Evolutionary conservation across 768 basidiomycete species (phyloP).

Genomic region (Rhodotorula kratochvilovae): DNA sequence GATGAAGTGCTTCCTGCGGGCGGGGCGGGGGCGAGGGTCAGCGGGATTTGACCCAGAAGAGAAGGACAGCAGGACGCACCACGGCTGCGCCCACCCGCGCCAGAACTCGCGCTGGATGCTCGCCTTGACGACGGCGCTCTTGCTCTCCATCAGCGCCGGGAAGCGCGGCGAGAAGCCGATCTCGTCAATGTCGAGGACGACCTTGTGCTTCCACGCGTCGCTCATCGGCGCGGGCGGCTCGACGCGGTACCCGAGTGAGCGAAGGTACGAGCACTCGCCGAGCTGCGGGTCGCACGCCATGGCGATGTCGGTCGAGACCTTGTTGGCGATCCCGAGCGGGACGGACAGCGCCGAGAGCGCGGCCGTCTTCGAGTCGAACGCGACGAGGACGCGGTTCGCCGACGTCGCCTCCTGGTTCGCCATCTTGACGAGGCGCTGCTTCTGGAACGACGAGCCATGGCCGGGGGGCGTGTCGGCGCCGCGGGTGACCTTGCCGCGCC

Average conservation of each 20-base stretch:
- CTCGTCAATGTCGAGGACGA: conserved; percentile 85
- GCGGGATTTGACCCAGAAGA: neutral
- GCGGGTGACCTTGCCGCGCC: conserved; percentile 93
- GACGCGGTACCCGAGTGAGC: conserved; percentile 43
- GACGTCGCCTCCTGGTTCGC: conserved; percentile 35
- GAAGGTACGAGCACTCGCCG: conserved; percentile 42
- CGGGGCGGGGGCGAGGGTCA: neutral
- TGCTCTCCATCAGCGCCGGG: conserved; percentile 74
- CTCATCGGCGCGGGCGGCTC: conserved; percentile 62
- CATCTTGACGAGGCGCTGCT: conserved; percentile 44
- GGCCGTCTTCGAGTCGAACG: conserved; percentile 51
- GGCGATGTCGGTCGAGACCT: conserved; percentile 78
- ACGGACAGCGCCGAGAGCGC: conserved; percentile 55
- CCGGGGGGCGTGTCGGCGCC: conserved; percentile 48
- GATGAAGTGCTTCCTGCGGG: conserved; percentile 81
- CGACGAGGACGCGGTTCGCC: conserved; percentile 36
- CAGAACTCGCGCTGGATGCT: conserved; percentile 44
- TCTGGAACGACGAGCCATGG: conserved; percentile 43
- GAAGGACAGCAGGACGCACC: conserved; percentile 30
- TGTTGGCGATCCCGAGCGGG: conserved; percentile 62
- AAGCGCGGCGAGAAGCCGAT: conserved; percentile 95
- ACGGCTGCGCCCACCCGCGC: conserved; percentile 46
- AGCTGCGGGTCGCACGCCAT: conserved; percentile 43
- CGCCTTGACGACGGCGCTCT: conserved; percentile 54
- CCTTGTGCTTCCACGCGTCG: conserved; percentile 87